Evolutionary conservation across 2,329 filamentous ascomycete species (phyloP).

Genomic region (Alternaria sp.): DNA sequence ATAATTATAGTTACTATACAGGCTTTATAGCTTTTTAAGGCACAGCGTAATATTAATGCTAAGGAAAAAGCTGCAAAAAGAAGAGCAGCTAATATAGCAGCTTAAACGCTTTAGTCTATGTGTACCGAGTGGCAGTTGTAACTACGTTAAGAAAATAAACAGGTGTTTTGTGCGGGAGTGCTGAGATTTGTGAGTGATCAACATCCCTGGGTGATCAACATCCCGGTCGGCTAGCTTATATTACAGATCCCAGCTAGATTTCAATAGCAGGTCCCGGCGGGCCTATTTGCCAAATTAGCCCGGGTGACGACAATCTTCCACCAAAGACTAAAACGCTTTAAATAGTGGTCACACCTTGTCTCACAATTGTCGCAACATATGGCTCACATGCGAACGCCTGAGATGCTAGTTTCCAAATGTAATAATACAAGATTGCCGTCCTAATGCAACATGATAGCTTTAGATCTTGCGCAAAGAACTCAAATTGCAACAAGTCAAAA

Average conservation of each 20-base stretch:
- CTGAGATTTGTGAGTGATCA: too few relatives aligned
- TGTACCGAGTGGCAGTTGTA: too few relatives aligned
- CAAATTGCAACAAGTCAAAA: background rate
- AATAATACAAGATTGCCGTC: conserved; percentile 14
- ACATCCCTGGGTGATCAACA: too few relatives aligned
- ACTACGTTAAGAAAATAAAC: too few relatives aligned
- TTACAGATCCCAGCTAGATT: conserved; percentile 29
- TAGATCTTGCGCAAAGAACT: background rate
- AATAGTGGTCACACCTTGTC: background rate
- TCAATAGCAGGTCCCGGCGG: conserved; percentile 42
- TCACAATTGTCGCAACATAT: background rate
- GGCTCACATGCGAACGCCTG: background rate
- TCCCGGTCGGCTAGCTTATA: conserved; percentile 1
- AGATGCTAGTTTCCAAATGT: background rate
- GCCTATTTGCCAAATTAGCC: conserved; percentile 41
- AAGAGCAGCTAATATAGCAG: too few relatives aligned
- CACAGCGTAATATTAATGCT: too few relatives aligned
- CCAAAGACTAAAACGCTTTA: conserved; percentile 5
- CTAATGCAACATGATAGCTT: background rate
- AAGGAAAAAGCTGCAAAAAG: too few relatives aligned
- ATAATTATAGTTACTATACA: too few relatives aligned
- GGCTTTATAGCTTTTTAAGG: too few relatives aligned
- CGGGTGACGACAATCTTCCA: conserved; percentile 15
- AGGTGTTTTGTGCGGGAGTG: too few relatives aligned
- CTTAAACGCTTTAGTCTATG: too few relatives aligned